These are phyloP conservation scores for Cladosporium oxysporum DNA, from an alignment of 2,329 filamentous ascomycete species.

Conservation along the genomic window DNA sequence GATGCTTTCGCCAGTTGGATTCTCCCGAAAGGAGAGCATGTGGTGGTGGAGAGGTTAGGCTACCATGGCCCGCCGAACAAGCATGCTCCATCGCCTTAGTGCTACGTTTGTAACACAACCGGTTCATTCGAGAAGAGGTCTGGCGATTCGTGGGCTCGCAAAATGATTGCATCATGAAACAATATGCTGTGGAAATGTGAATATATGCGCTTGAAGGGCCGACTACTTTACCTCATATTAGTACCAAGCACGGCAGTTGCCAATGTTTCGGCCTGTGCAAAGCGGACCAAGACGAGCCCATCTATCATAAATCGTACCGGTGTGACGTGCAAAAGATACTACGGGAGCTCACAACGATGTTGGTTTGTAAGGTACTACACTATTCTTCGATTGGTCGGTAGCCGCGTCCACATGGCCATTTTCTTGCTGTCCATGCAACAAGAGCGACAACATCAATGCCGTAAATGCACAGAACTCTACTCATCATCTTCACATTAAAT, in stretches of 20 bases:
- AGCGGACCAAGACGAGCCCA: neutral
- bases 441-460: neutral
- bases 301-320: neutral
- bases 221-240: neutral
- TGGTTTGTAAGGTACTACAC: neutral
- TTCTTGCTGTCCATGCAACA: neutral
- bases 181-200: neutral
- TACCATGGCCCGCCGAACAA: neutral
- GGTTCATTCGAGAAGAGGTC: neutral
- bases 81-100: neutral
- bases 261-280: neutral
- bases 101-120: no score
- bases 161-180: neutral
- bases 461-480: neutral
- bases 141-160: neutral
- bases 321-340: neutral
- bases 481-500: neutral
- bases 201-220: neutral
- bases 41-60: neutral
- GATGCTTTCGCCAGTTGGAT: neutral
- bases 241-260: neutral
- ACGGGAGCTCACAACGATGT: neutral
- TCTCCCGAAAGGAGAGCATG: no score
- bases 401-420: neutral
- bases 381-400: neutral